Percentiles rank a stretch among this genome's conserved stretches.
Conservation (phyloP, 2,329 filamentous ascomycete genomes). For the Phaeosphaeriaceae sp. region DNA sequence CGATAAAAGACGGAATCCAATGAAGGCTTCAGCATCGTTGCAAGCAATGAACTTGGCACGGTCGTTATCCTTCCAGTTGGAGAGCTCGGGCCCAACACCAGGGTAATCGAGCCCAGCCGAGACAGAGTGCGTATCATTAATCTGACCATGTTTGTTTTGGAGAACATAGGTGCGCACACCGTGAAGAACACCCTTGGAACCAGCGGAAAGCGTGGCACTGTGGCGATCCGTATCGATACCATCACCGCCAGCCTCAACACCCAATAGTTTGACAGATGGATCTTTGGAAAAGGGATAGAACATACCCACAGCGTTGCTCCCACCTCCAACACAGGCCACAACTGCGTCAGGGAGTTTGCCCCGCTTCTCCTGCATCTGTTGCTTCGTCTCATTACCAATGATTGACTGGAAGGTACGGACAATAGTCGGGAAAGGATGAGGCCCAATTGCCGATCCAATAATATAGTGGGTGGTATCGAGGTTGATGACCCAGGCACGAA, state of each 20-base stretch:
- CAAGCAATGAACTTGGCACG: constrained; percentile 89
- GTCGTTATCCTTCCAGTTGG: constrained; percentile 87
- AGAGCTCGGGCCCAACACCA: constrained; percentile 91
- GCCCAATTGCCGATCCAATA: constrained; percentile 95
- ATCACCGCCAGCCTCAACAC: constrained; percentile 94
- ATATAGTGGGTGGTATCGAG: constrained; percentile 97
- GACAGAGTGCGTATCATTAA: constrained; percentile 92
- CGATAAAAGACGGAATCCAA: constrained; percentile 82
- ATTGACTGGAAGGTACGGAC: constrained; percentile 97
- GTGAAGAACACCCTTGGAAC: constrained; percentile 90
- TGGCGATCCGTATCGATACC: constrained; percentile 86
- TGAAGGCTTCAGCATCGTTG: constrained; percentile 88
- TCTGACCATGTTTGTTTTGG: constrained; percentile 91
- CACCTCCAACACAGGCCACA: constrained; percentile 94
- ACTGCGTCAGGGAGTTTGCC: constrained; percentile 95
- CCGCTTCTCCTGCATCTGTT: constrained; percentile 82
- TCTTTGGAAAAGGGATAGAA: constrained; percentile 96
- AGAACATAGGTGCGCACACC: constrained; percentile 95
- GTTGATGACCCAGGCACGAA: constrained; percentile 91
- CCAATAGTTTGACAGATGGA: constrained; percentile 81
- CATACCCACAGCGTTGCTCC: constrained; percentile 95
- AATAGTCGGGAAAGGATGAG: constrained; percentile 97
- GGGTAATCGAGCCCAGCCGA: constrained; percentile 97
- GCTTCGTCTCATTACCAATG: constrained; percentile 92
- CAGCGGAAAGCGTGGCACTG: constrained; percentile 84